Conservation (phyloP, 345 rosid species). For the Brassica incana region DNA sequence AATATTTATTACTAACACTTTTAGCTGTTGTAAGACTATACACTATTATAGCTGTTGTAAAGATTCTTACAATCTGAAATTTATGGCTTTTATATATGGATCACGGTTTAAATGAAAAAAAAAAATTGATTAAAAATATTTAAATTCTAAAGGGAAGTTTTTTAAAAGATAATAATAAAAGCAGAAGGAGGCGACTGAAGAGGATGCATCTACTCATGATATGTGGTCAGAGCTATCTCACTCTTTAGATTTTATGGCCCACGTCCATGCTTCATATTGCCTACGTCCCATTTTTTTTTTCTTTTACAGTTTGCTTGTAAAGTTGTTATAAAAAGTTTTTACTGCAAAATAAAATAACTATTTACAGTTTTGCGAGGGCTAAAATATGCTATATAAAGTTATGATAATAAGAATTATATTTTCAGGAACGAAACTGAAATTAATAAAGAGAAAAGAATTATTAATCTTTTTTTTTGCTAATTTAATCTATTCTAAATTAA, state of each 20-base stretch:
- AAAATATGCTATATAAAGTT: background rate
- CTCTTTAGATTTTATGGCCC: conserved; percentile 28
- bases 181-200: conserved; percentile 15
- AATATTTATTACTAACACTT: background rate
- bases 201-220: too few species aligned
- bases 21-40: background rate
- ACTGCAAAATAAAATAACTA: background rate
- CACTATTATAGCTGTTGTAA: background rate
- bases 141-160: background rate
- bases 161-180: background rate
- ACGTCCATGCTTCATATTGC: conserved; percentile 25
- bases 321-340: background rate
- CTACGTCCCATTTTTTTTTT: conserved; percentile 1
- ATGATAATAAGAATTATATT: too few species aligned
- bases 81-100: background rate
- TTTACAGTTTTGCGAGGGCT: background rate
- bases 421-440: background rate
- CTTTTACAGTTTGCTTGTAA: background rate
- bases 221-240: conserved; percentile 17
- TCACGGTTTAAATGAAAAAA: background rate
- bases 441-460: background rate
- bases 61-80: background rate
- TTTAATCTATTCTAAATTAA: too few species aligned
- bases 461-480: too few species aligned
- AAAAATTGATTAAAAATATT: background rate